A percentile compares a stretch with the other conserved stretches of the same genome.
Conservation (phyloP, 75 land plant genomes). For the Pinus tabuliformis region DNA sequence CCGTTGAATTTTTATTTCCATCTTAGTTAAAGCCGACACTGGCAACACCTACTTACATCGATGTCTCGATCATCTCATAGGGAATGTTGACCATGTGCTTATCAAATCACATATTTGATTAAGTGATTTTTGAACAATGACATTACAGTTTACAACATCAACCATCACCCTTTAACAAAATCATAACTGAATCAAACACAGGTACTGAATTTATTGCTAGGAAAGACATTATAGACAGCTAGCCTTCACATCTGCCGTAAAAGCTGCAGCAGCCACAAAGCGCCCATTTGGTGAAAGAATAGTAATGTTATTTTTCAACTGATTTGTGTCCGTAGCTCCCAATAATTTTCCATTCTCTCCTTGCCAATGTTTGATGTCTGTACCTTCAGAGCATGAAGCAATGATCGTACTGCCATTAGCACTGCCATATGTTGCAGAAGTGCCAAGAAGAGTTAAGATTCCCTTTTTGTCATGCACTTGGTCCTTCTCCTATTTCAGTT, state of each 20-base stretch:
- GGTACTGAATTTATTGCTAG: neutral
- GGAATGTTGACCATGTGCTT: neutral
- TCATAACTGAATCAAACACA: neutral
- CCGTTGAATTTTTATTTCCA: no score
- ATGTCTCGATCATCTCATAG: neutral
- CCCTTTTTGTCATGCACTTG: constrained; percentile 70
- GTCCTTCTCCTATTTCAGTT: constrained; percentile 87
- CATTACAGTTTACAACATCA: neutral
- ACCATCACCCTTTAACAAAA: neutral
- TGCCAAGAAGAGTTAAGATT: constrained; percentile 56
- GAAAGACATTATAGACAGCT: neutral
- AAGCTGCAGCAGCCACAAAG: constrained; percentile 98
- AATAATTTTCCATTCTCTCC: constrained; percentile 77
- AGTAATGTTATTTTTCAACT: constrained; percentile 92
- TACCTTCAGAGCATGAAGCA: constrained; percentile 96
- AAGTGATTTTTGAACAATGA: neutral
- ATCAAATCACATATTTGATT: neutral
- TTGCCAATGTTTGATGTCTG: constrained; percentile 90
- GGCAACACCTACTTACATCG: neutral
- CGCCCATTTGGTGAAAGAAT: constrained; percentile 93
- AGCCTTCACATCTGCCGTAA: constrained; percentile 99
- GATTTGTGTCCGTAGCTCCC: constrained; percentile 88
- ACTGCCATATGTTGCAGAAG: constrained; percentile 76
- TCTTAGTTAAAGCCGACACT: no score
- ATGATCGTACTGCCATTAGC: constrained; percentile 89